Evolutionary conservation across 164 flowering plant species (phyloP), one percentile per base, ranked within the genome.

Genomic region (Vitis labrusca): DNA sequence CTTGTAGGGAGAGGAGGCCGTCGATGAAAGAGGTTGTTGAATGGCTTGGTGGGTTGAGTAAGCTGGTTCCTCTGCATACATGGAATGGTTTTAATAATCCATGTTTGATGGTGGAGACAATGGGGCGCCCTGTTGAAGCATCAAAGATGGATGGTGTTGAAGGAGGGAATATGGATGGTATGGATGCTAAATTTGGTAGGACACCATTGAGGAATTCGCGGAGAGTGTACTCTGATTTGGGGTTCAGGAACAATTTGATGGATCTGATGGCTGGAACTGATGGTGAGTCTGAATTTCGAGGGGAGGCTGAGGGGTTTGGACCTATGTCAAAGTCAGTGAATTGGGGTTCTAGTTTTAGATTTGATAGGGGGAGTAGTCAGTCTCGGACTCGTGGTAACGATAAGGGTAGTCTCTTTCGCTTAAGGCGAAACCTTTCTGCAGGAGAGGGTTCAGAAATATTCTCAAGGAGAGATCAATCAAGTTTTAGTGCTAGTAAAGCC

Each of bases 21-120:
- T 71, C 90, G 1, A 94, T 94, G 97, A 83, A 74, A 66, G 86
- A 94, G 58, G 79, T 92, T 54, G 97, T 81, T 23, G 85, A 79
- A 30, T 79, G 86, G 77, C 84, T 94, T 32, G 70, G 73, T 30
- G 83, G 79, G 74, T 75, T 94, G 82, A 77, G 79, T 73, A 86
- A 89, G 70, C 58, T 81, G 66, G 84, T 83, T 59, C 86, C 92
- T 1, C 74, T 81, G 9, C 86, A 81, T 68, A 70, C 91, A 3
- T 93, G 95, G 96, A 86, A 88, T 71, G 90, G 89, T 30, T 81
- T 90, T 30, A 79, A 74, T 70, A 91, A 91, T 72, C 93, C 96
- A 1, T 93, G 98, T 65, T 57, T 84, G 85, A 87, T 88, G 96
- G 92, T 88, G 15, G 97, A 93, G 76, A 83, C 75, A 8, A 73